These are phyloP conservation scores for Puccinia triticina DNA, from an alignment of 1,284 basidiomycete species.

Conservation along the genomic window DNA sequence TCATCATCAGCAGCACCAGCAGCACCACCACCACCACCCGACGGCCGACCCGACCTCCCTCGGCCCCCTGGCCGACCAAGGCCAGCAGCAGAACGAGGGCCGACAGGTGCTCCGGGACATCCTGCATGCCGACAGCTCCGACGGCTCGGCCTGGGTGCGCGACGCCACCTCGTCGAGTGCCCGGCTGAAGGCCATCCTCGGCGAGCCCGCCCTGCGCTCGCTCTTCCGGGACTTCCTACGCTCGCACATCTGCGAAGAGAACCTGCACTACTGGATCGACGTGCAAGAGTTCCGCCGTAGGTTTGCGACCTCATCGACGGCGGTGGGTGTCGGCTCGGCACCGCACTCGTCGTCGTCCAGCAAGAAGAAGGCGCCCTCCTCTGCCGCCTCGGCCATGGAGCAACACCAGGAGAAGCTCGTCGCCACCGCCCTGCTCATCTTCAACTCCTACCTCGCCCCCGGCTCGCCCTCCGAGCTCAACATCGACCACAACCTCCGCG, in stretches of 20 bases:
- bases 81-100: constrained; percentile 70
- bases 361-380: constrained; percentile 63
- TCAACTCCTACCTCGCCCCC: constrained; percentile 91
- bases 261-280: constrained; percentile 93
- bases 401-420: constrained; percentile 93
- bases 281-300: constrained; percentile 95
- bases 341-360: too few relatives aligned
- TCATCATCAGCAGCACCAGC: constrained; percentile 62
- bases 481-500: constrained; percentile 93
- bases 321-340: constrained; percentile 68
- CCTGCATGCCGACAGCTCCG: constrained; percentile 59
- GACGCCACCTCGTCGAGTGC: constrained; percentile 77
- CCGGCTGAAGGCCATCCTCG: constrained; percentile 85
- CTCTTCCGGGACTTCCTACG: constrained; percentile 93
- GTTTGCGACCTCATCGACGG: constrained; percentile 91
- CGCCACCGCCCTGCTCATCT: constrained; percentile 89
- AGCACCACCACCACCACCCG: constrained; percentile 61
- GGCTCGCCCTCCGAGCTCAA: constrained; percentile 94
- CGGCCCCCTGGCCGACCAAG: too few relatives aligned
- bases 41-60: neutral
- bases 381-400: constrained; percentile 76
- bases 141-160: constrained; percentile 66
- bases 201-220: constrained; percentile 83
- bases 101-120: constrained; percentile 64
- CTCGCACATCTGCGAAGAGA: constrained; percentile 96